Percentiles rank a stretch among this genome's conserved stretches.
Conservation (phyloP, 23 red algal species). For the Pyropia haitanensis region DNA sequence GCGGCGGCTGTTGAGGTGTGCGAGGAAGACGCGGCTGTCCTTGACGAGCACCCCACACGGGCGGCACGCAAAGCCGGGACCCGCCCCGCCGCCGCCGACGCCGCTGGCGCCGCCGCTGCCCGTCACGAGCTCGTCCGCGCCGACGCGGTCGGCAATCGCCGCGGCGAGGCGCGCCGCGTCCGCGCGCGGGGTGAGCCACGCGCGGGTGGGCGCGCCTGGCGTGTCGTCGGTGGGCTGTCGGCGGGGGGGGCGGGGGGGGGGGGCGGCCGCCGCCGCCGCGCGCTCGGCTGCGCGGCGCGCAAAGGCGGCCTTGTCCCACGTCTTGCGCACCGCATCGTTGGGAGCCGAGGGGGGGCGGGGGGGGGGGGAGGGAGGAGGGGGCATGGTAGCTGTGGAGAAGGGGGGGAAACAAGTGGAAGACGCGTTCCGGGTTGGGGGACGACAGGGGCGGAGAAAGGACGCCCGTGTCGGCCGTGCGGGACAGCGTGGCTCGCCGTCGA, state of each 20-base stretch:
- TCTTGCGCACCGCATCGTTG: slow-evolving; percentile 27
- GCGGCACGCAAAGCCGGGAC: slow-evolving; percentile 55
- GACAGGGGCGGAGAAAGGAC: too few species aligned
- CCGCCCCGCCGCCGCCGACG: neutral
- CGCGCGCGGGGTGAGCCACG: slow-evolving; percentile 23
- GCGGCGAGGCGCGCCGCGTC: neutral
- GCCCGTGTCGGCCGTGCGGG: too few species aligned
- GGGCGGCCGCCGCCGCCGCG: slow-evolving; percentile 6
- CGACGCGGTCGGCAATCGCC: slow-evolving; percentile 35
- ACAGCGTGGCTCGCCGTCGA: too few species aligned
- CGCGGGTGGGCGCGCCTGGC: slow-evolving; percentile 39
- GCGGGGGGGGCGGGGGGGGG: slow-evolving; percentile 16
- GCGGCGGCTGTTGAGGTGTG: slow-evolving; percentile 58
- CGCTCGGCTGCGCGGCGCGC: slow-evolving; percentile 32
- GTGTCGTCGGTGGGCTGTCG: slow-evolving; percentile 29
- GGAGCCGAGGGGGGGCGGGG: neutral
- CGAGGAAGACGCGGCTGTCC: slow-evolving; percentile 54
- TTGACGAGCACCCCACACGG: slow-evolving; percentile 52
- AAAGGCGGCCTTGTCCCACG: slow-evolving; percentile 47
- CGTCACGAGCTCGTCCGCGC: slow-evolving; percentile 28
- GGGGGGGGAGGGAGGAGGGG: too few species aligned
- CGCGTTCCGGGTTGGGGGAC: too few species aligned
- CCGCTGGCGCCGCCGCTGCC: neutral
- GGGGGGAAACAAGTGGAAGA: too few species aligned
- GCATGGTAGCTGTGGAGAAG: too few species aligned